These are phyloP conservation scores for Zygoascus sp. DNA, from an alignment of 1,139 yeast genomes.

Conservation along the genomic window DNA sequence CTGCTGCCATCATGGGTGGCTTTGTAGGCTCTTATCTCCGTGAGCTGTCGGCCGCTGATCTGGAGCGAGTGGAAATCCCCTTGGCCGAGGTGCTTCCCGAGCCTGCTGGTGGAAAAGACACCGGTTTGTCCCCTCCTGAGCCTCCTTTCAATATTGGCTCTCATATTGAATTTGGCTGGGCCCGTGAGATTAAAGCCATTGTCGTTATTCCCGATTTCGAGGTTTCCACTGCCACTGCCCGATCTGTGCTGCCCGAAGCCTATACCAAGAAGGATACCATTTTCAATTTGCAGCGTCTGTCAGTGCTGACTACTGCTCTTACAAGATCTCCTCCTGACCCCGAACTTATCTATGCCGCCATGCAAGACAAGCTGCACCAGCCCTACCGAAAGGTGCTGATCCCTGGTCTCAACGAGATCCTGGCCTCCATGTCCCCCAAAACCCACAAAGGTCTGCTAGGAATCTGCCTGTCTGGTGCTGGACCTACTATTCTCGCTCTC, in stretches of 20 bases:
- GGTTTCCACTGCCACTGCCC: slow-evolving; percentile 84
- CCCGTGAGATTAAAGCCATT: slow-evolving; percentile 73
- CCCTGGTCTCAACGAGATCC: slow-evolving; percentile 83
- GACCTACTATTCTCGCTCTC: slow-evolving; percentile 91
- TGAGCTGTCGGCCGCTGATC: slow-evolving; percentile 67
- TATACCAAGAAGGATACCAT: slow-evolving; percentile 82
- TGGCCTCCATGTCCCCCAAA: slow-evolving; percentile 75
- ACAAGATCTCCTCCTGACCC: slow-evolving; percentile 79
- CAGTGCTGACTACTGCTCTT: slow-evolving; percentile 76
- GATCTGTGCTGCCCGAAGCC: slow-evolving; percentile 79
- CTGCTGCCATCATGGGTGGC: slow-evolving; percentile 99
- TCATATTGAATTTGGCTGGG: slow-evolving; percentile 83
- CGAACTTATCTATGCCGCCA: slow-evolving; percentile 79
- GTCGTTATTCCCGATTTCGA: slow-evolving; percentile 93
- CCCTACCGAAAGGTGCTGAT: slow-evolving; percentile 87
- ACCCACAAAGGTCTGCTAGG: slow-evolving; percentile 84
- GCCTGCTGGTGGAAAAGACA: slow-evolving; percentile 61
- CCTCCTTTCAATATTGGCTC: slow-evolving; percentile 91
- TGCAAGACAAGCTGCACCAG: slow-evolving; percentile 96
- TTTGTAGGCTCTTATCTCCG: slow-evolving; percentile 92
- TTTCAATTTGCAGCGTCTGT: slow-evolving; percentile 76
- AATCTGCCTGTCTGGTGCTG: slow-evolving; percentile 94
- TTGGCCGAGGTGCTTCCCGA: slow-evolving; percentile 78
- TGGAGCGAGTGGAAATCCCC: slow-evolving; percentile 73
- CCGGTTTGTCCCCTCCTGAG: slow-evolving; percentile 63